Evolutionary conservation across 768 basidiomycete species (phyloP).

Genomic region (Trametopsis cervina): DNA sequence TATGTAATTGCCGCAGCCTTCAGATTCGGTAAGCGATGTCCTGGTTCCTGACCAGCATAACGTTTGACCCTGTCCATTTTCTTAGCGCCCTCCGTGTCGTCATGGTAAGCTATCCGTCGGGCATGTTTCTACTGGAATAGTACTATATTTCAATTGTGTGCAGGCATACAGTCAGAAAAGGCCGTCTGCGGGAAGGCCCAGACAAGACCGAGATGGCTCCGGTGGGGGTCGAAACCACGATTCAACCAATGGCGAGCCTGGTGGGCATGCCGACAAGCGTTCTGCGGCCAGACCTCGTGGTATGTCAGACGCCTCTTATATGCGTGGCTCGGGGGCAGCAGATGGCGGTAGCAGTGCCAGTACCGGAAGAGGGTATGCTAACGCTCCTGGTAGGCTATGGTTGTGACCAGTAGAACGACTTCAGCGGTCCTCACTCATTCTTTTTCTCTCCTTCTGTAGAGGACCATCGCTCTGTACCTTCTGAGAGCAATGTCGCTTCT

Average conservation of each 20-base stretch:
- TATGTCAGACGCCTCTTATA: conserved; percentile 57
- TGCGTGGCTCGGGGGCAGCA: conserved; percentile 21
- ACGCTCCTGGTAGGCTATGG: conserved; percentile 12
- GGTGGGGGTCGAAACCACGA: conserved; percentile 13
- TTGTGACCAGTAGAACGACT: conserved; percentile 7
- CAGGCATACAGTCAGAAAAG: conserved; percentile 79
- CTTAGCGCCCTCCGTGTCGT: conserved; percentile 72
- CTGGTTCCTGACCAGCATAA: conserved; percentile 1
- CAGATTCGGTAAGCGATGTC: conserved; percentile 68
- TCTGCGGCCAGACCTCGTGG: conserved; percentile 50
- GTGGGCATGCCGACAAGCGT: conserved; percentile 27
- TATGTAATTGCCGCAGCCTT: conserved; percentile 82
- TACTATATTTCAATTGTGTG: conserved; percentile 17
- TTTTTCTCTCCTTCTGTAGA: conserved; percentile 8
- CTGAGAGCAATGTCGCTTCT: conserved; percentile 7
- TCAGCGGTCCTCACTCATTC: conserved; percentile 3
- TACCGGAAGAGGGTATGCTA: conserved; percentile 4
- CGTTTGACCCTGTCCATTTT: background rate
- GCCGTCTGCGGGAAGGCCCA: conserved; percentile 40
- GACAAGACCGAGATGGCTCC: conserved; percentile 31
- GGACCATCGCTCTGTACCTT: conserved; percentile 7
- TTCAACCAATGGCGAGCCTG: conserved; percentile 33
- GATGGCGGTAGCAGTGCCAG: conserved; percentile 14
- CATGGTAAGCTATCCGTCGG: conserved; percentile 46
- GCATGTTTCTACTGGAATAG: conserved; percentile 1